A percentile compares a stretch with the other conserved stretches of the same genome.
These are phyloP conservation scores for Penstemon eatonii DNA, from an alignment of 257 asterid species.

Conservation along the genomic window DNA sequence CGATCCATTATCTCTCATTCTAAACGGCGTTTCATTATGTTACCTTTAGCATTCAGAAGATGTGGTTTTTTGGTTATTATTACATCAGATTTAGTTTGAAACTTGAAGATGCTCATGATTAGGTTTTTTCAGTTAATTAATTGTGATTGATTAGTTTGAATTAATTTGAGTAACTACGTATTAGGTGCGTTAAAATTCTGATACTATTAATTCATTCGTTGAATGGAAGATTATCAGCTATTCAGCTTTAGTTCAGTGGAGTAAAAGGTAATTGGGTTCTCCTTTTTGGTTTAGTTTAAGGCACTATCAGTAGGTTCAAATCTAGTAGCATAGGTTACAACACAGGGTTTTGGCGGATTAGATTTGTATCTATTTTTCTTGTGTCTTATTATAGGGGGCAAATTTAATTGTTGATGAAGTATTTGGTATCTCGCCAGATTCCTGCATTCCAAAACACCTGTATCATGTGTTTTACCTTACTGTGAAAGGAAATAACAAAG, in stretches of 20 bases:
- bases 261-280: not conserved
- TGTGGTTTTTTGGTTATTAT: not conserved
- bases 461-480: constrained; percentile 1
- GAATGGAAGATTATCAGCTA: constrained; percentile 5
- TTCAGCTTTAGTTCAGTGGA: constrained; percentile 21
- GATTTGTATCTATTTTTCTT: constrained; percentile 1
- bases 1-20: constrained; percentile 12
- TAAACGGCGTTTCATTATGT: constrained; percentile 6
- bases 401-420: not conserved
- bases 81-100: not conserved
- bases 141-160: constrained; percentile 23
- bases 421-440: constrained; percentile 14
- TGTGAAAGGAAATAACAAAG: constrained; percentile 6
- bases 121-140: constrained; percentile 17
- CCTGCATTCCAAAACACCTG: not conserved
- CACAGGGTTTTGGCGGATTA: not conserved
- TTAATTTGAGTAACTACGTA: constrained; percentile 2
- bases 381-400: not conserved
- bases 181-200: not conserved
- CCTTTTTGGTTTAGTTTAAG: not conserved
- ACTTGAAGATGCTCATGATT: constrained; percentile 6
- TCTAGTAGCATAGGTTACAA: constrained; percentile 6
- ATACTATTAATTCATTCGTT: not conserved
- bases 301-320: not conserved
- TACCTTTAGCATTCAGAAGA: not conserved